Percentiles rank a stretch among this genome's conserved stretches.
phyloP scores from a whole-genome alignment of 352 stramenopile species.

The Aphanomyces cochlioides region DNA sequence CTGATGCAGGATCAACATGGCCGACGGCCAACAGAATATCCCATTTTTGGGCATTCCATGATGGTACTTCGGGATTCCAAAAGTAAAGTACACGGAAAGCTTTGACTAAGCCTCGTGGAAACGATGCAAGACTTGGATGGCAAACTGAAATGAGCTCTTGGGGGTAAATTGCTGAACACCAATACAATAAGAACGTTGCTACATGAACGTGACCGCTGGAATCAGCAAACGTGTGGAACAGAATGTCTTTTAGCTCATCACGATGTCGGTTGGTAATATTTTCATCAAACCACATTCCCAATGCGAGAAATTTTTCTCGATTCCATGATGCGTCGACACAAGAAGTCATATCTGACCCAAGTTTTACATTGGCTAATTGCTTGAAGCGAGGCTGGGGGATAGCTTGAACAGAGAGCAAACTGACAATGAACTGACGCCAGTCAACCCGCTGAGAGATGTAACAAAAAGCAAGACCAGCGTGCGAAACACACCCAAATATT shows the following conservation, averaged over 20 bases:
- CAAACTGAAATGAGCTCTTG: constrained; percentile 1
- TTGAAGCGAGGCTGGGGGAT: background rate
- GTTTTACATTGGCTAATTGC: background rate
- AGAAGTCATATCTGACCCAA: background rate
- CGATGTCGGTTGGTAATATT: background rate
- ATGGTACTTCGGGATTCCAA: background rate
- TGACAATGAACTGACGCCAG: constrained; percentile 18
- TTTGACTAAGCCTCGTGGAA: constrained; percentile 15
- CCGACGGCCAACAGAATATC: background rate
- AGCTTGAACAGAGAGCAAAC: background rate
- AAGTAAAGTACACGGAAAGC: background rate
- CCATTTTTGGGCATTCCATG: background rate
- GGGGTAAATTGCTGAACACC: constrained; percentile 15
- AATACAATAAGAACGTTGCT: constrained; percentile 4
- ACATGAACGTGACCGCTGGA: background rate
- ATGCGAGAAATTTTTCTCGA: background rate
- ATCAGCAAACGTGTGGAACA: constrained; percentile 17
- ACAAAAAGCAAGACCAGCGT: constrained; percentile 22
- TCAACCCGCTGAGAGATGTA: background rate
- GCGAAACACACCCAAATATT: background rate
- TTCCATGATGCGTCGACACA: constrained; percentile 6
- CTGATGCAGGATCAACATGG: background rate
- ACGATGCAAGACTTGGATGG: constrained; percentile 3
- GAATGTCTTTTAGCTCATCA: background rate
- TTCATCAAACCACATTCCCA: constrained; percentile 9